These are phyloP conservation scores for Cercospora beticola DNA, from an alignment of 2,329 filamentous ascomycete species.

Conservation along the genomic window DNA sequence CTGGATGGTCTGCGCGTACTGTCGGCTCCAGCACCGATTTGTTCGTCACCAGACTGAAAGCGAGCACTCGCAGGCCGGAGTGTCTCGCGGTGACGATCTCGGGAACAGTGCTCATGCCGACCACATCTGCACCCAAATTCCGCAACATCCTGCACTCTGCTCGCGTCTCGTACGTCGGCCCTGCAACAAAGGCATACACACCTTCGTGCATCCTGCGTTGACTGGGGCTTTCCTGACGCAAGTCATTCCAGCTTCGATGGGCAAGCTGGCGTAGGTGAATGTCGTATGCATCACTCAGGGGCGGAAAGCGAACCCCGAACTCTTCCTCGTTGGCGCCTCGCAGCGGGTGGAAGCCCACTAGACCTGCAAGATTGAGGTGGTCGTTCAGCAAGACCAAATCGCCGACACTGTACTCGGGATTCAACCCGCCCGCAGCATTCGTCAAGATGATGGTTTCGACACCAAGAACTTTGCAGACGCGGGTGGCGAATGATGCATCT, in stretches of 20 bases:
- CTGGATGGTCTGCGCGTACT: slow-evolving; percentile 57
- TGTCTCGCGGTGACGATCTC: slow-evolving; percentile 67
- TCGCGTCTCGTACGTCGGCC: slow-evolving; percentile 65
- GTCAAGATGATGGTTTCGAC: slow-evolving; percentile 64
- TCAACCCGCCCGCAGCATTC: slow-evolving; percentile 66
- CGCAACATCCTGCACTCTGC: slow-evolving; percentile 64
- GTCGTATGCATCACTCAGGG: slow-evolving; percentile 66
- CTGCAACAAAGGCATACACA: slow-evolving; percentile 64
- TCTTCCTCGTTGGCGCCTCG: slow-evolving; percentile 63
- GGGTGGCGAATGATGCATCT: slow-evolving; percentile 62
- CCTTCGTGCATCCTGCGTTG: slow-evolving; percentile 61
- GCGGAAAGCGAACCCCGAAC: slow-evolving; percentile 63
- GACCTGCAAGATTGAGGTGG: slow-evolving; percentile 63
- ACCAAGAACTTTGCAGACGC: slow-evolving; percentile 63
- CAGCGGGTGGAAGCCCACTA: slow-evolving; percentile 61
- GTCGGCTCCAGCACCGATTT: slow-evolving; percentile 60
- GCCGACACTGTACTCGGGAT: slow-evolving; percentile 62
- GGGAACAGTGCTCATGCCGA: slow-evolving; percentile 69
- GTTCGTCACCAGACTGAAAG: slow-evolving; percentile 67
- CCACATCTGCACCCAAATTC: slow-evolving; percentile 63
- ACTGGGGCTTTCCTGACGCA: slow-evolving; percentile 45
- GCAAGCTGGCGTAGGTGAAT: slow-evolving; percentile 58
- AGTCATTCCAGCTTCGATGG: slow-evolving; percentile 57
- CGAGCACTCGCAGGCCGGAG: slow-evolving; percentile 61
- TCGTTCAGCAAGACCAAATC: slow-evolving; percentile 67